Evolutionary conservation across 495 filamentous ascomycete species (phyloP), one percentile per base, ranked within the genome.

Genomic region (Neurospora terricola): DNA sequence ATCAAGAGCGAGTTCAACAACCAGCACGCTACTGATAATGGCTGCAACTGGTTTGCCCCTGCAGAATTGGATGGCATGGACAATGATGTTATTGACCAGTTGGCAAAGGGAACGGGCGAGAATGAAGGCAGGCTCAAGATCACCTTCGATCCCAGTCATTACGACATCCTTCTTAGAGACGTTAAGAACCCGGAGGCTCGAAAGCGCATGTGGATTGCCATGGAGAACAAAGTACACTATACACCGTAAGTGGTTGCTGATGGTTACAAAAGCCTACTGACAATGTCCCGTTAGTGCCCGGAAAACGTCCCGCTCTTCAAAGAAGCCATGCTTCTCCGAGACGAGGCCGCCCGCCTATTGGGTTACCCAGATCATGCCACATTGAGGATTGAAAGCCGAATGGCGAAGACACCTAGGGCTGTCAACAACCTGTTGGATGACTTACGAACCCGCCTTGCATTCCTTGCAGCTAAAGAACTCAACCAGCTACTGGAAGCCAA

Each of bases 291-390:
- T 9, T 36, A 86, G 89, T 93, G 90, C 82, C 94, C 95, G 78
- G 83, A 92, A 78, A 99, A 99, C 77, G 88, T 90, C 7, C 88
- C 91, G 0, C 84, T 99, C 21, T 98, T 99, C 87, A 88, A 86
- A 72, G 96, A 98, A 81, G 88, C 94, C 2, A 88, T 99, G 68
- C 81, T 95, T 18, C 86, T 98, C 72, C 91, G 96, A 21, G 96
- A 99, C 76, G 96, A 99, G 82, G 93, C 91, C 30, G 96, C 96
- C 40, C 90, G 96, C 70, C 84, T 99, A 45, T 84, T 99, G 34
- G 94, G 94, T 7, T 99, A 97, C 81, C 92, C 91, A 23, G 92
- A 97, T 77, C 95, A 98, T 82, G 96, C 96, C 38, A 89, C 93
- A 27, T 94, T 97, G 86, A 87, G 88, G 39, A 92, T 99, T 66